Percentiles rank a stretch among this genome's conserved stretches.
These are phyloP conservation scores for Narthecium ossifragum DNA, from an alignment of 106 monocot genomes.

Conservation along the genomic window DNA sequence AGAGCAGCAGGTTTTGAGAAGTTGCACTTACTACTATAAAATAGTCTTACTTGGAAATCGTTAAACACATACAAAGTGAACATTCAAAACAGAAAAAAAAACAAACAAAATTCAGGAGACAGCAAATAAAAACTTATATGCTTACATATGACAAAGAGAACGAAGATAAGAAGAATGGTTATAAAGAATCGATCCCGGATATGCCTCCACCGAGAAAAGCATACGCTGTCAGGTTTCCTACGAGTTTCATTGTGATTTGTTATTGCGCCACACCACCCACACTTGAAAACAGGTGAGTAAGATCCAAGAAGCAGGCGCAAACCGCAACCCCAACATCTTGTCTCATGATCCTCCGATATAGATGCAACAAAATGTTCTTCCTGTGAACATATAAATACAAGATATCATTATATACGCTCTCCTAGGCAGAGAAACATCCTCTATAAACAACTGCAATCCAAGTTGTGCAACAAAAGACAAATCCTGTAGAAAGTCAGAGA, in stretches of 20 bases:
- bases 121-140: not conserved
- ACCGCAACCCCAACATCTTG: slow-evolving; percentile 86
- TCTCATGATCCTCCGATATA: slow-evolving; percentile 34
- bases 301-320: slow-evolving; percentile 59
- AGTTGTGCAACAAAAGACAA: too few relatives aligned
- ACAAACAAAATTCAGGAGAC: not conserved
- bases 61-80: not conserved
- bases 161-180: slow-evolving; percentile 60
- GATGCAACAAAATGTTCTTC: slow-evolving; percentile 33
- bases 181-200: slow-evolving; percentile 58
- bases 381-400: slow-evolving; percentile 19
- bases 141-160: slow-evolving; percentile 83
- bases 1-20: not conserved
- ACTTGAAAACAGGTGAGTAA: slow-evolving; percentile 72
- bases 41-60: not conserved
- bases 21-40: not conserved
- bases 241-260: slow-evolving; percentile 32
- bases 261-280: slow-evolving; percentile 97
- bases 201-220: slow-evolving; percentile 74
- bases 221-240: slow-evolving; percentile 55
- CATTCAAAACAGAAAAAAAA: not conserved
- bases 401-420: not conserved
- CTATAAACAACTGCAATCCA: too few relatives aligned
- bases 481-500: too few relatives aligned
- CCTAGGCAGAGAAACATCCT: too few relatives aligned